These are phyloP conservation scores for Bidens hawaiensis DNA, from an alignment of 140 eudicot species.

Conservation along the genomic window DNA sequence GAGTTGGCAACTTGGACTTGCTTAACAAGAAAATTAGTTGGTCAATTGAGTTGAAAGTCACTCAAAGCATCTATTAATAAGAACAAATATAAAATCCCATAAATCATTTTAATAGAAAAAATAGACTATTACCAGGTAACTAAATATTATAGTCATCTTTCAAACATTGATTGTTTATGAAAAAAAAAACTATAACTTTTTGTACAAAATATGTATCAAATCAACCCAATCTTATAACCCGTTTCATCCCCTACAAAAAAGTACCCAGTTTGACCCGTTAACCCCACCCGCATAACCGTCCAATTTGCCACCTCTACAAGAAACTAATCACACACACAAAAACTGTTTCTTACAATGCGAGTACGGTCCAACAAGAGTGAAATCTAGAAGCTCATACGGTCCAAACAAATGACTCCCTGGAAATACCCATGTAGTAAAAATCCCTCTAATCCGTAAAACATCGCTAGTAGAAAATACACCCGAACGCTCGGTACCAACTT, in stretches of 20 bases:
- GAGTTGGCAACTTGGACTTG: background rate
- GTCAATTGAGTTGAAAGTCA: background rate
- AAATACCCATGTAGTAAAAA: slow-evolving; percentile 60
- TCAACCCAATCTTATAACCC: background rate
- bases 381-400: slow-evolving; percentile 90
- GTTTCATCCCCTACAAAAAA: background rate
- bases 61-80: background rate
- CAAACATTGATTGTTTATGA: background rate
- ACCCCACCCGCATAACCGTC: background rate
- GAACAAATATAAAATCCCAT: background rate
- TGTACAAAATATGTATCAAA: background rate
- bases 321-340: background rate
- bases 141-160: background rate
- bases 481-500: slow-evolving; percentile 25
- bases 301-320: background rate
- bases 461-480: slow-evolving; percentile 52
- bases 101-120: background rate
- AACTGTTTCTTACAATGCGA: slow-evolving; percentile 52
- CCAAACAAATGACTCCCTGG: slow-evolving; percentile 69
- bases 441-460: slow-evolving; percentile 47
- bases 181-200: background rate
- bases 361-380: slow-evolving; percentile 90
- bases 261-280: background rate
- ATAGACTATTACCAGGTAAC: background rate
- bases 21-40: background rate